Conservation (phyloP, 1,284 basidiomycete species). For the Fomitopsis schrenkii region DNA sequence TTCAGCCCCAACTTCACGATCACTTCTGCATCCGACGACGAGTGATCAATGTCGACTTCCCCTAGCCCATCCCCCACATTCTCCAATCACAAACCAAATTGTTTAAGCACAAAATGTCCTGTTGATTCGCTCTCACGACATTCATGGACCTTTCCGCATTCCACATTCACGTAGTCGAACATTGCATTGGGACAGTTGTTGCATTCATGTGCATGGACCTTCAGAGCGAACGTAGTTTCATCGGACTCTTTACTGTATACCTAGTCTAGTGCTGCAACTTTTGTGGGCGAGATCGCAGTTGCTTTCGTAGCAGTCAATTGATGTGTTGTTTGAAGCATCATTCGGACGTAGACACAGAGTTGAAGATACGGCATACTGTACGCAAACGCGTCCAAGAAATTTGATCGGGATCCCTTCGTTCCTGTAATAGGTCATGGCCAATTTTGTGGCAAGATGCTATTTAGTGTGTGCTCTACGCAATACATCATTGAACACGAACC, state of each 20-base stretch:
- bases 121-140: slow-evolving; percentile 1
- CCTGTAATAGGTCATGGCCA: too few species aligned
- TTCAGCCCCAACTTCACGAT: slow-evolving; percentile 29
- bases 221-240: not conserved
- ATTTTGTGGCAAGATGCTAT: too few species aligned
- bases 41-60: slow-evolving; percentile 7
- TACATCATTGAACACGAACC: too few species aligned
- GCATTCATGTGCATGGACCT: not conserved
- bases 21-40: slow-evolving; percentile 1
- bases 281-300: not conserved
- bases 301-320: not conserved
- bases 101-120: slow-evolving; percentile 4
- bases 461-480: too few species aligned
- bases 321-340: not conserved
- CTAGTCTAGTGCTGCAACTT: not conserved
- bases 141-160: not conserved
- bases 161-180: not conserved
- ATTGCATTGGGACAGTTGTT: not conserved
- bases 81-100: not conserved
- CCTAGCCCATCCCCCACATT: not conserved
- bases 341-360: too few species aligned
- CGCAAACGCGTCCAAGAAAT: too few species aligned
- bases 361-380: too few species aligned
- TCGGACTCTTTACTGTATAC: not conserved
- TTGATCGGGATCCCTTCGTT: too few species aligned